Evolutionary conservation across 192 early-diverging fungal genomes (phyloP).

Genomic region (Geosiphon pyriformis): DNA sequence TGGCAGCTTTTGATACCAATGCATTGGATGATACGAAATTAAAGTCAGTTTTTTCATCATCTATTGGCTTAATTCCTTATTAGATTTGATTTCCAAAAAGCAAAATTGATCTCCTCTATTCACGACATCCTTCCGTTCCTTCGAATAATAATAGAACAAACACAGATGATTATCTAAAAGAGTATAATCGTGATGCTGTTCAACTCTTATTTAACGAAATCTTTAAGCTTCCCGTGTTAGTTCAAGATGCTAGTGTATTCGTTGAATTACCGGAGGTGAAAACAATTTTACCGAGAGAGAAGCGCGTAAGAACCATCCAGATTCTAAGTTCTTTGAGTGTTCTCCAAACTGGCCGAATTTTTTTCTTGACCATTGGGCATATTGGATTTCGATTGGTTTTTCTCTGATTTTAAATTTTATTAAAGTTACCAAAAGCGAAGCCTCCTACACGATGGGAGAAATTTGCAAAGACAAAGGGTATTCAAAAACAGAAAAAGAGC

Average conservation of each 20-base stretch:
- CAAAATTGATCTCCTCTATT: not conserved
- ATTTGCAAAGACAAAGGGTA: constrained; percentile 96
- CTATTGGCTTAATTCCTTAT: not conserved
- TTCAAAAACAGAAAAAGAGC: constrained; percentile 77
- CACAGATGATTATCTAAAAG: constrained; percentile 57
- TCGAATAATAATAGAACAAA: not conserved
- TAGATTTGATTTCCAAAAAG: too few relatives aligned
- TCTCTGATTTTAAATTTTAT: too few relatives aligned
- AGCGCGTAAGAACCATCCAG: constrained; percentile 48
- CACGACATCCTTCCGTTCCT: not conserved
- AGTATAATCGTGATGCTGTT: constrained; percentile 69
- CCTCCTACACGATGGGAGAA: constrained; percentile 95
- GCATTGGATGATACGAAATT: constrained; percentile 62
- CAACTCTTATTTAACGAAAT: constrained; percentile 88
- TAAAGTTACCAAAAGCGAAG: constrained; percentile 79
- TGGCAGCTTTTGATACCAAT: constrained; percentile 79
- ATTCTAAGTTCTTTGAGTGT: too few relatives aligned
- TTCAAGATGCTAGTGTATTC: constrained; percentile 67
- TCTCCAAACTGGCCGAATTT: too few relatives aligned
- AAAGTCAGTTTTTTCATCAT: constrained; percentile 32
- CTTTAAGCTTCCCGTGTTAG: constrained; percentile 70
- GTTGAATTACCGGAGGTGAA: constrained; percentile 68
- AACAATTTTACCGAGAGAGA: constrained; percentile 78
- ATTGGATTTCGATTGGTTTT: not conserved
- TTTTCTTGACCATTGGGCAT: not conserved